phyloP scores from a whole-genome alignment of 306 rosid genomes.

The Vachellia collinsii region DNA sequence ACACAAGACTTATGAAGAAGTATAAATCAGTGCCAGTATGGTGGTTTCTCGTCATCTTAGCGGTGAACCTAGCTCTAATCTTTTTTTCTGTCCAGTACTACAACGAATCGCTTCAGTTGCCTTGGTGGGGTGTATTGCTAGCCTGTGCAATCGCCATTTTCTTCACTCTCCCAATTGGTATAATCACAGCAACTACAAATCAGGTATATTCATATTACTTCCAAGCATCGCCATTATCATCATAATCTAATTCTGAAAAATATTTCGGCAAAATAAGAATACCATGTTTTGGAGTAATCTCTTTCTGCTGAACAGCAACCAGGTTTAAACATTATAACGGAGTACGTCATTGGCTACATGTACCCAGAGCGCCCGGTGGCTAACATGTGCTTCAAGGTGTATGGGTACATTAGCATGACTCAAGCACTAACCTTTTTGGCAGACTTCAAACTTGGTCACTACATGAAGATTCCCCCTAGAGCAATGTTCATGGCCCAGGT shows the following conservation, averaged over 20 bases:
- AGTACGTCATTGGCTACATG: conserved; percentile 59
- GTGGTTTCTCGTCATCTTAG: conserved; percentile 59
- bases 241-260: background rate
- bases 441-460: conserved; percentile 69
- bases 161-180: conserved; percentile 62
- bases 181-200: conserved; percentile 61
- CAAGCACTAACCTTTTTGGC: conserved; percentile 56
- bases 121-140: conserved; percentile 70
- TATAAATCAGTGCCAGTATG: conserved; percentile 56
- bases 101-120: conserved; percentile 58
- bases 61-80: conserved; percentile 46
- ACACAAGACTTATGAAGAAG: conserved; percentile 56
- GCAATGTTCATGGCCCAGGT: conserved; percentile 76
- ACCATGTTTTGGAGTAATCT: background rate
- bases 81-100: conserved; percentile 45
- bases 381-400: conserved; percentile 69
- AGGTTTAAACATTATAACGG: conserved; percentile 64
- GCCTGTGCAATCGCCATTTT: conserved; percentile 56
- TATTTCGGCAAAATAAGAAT: background rate
- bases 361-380: conserved; percentile 70
- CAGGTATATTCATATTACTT: conserved; percentile 37
- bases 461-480: conserved; percentile 75
- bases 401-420: conserved; percentile 60
- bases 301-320: conserved; percentile 40
- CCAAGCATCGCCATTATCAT: background rate